phyloP scores from a whole-genome alignment of 768 basidiomycete species.

The Suillus plorans region DNA sequence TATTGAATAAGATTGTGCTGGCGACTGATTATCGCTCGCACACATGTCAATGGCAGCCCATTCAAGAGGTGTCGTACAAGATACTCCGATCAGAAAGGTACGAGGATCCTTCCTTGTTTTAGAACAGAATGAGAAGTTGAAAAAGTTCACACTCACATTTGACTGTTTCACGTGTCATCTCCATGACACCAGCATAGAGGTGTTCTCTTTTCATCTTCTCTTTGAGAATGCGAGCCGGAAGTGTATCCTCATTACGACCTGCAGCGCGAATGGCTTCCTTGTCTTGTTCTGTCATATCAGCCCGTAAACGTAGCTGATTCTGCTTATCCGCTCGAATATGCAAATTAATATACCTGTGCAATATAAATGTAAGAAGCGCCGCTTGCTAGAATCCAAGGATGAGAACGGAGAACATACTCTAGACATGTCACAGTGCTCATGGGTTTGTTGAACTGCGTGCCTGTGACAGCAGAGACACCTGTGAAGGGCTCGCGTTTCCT shows the following conservation, averaged over 20 bases:
- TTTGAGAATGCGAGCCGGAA: background rate
- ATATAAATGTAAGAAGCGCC: background rate
- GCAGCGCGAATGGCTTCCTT: slow-evolving; percentile 11
- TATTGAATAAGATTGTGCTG: slow-evolving; percentile 19
- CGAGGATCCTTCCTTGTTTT: background rate
- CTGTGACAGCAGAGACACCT: slow-evolving; percentile 12
- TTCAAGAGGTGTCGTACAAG: background rate
- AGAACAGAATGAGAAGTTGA: background rate
- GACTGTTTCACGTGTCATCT: background rate
- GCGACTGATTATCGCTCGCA: background rate
- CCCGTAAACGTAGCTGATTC: slow-evolving; percentile 13
- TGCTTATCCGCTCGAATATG: slow-evolving; percentile 18
- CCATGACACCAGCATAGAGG: background rate
- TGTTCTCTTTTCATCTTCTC: background rate
- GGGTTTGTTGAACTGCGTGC: slow-evolving; percentile 2
- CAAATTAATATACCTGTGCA: slow-evolving; percentile 11
- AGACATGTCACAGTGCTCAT: slow-evolving; percentile 14
- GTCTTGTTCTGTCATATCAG: slow-evolving; percentile 18
- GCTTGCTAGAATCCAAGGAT: slow-evolving; percentile 1
- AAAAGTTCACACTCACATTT: background rate
- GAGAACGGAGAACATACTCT: slow-evolving; percentile 1
- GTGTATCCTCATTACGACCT: background rate
- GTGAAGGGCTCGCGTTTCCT: slow-evolving; percentile 12
- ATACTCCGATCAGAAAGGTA: background rate
- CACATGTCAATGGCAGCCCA: background rate